Conservation (phyloP, 2,329 filamentous ascomycete species). For the Pyrenophora teres region DNA sequence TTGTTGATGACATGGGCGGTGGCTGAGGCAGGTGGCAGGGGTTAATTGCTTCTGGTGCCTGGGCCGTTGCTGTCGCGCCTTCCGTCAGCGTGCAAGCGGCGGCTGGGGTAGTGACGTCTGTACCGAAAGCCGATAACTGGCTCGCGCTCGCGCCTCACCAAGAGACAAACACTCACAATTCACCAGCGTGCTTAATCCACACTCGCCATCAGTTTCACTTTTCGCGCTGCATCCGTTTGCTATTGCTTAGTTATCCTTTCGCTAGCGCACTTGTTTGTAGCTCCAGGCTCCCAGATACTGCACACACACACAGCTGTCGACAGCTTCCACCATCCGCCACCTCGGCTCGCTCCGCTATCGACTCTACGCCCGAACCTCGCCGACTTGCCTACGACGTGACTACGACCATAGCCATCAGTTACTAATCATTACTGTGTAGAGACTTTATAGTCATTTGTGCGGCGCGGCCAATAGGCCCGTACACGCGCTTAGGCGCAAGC, state of each 20-base stretch:
- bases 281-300: not conserved
- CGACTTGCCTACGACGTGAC: not conserved
- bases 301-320: not conserved
- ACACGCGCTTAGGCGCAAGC: conserved; percentile 20
- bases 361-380: not conserved
- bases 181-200: not conserved
- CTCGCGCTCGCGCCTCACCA: conserved; percentile 15
- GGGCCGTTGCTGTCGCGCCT: conserved; percentile 1
- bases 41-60: conserved; percentile 23
- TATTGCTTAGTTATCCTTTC: not conserved
- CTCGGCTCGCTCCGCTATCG: conserved; percentile 12
- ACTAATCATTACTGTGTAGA: not conserved
- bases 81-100: conserved; percentile 5
- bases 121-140: conserved; percentile 8
- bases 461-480: not conserved
- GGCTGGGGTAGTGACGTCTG: conserved; percentile 22
- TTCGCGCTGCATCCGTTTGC: not conserved
- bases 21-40: conserved; percentile 14
- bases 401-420: not conserved
- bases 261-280: not conserved
- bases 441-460: not conserved
- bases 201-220: not conserved
- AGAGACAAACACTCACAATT: not conserved
- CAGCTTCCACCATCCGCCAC: conserved; percentile 18
- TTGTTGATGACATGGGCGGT: not conserved